Evolutionary conservation across 345 rosid species (phyloP).

Genomic region (Arabidopsis thaliana): TAIR10.1 NC_003074.8:359501-360000

Average conservation of each 20-base stretch:
- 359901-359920: constrained; percentile 77
- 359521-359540: constrained; percentile 62
- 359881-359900: constrained; percentile 83
- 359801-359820: constrained; percentile 88
- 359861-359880: constrained; percentile 92
- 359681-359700: constrained; percentile 93
- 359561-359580: constrained; percentile 55
- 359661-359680: constrained; percentile 83
- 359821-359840: constrained; percentile 89
- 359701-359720: constrained; percentile 81
- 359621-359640: constrained; percentile 90
- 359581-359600: constrained; percentile 69
- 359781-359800: constrained; percentile 85
- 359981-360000: constrained; percentile 55
- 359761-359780: constrained; percentile 56
- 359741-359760: constrained; percentile 44
- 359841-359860: constrained; percentile 92
- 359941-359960: constrained; percentile 89
- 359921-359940: constrained; percentile 87
- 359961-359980: constrained; percentile 78
- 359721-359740: constrained; percentile 61
- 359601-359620: constrained; percentile 84
- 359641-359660: constrained; percentile 68
- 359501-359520: constrained; percentile 72
- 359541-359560: constrained; percentile 72